Percentiles rank a stretch among this genome's conserved stretches.
These are phyloP conservation scores for Trichosporon ovoides DNA, from an alignment of 1,284 basidiomycete species.

Conservation along the genomic window DNA sequence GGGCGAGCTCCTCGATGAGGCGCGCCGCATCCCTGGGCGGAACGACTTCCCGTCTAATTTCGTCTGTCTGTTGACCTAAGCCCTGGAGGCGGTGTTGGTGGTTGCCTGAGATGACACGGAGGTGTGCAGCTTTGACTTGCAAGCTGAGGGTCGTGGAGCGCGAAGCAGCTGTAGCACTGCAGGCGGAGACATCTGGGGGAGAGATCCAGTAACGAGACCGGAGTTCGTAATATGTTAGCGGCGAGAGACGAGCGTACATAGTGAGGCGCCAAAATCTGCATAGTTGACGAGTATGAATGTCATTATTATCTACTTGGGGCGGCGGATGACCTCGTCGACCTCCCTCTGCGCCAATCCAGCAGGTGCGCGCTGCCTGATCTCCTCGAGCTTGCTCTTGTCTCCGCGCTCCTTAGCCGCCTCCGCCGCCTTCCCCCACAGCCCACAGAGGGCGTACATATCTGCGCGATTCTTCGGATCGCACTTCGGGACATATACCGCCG, in stretches of 20 bases:
- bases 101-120: no score
- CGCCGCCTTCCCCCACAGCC: constrained; percentile 80
- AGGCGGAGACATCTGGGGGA: no score
- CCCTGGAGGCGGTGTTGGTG: no score
- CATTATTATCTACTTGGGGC: constrained; percentile 15
- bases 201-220: no score
- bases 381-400: constrained; percentile 69
- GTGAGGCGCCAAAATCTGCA: constrained; percentile 2
- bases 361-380: constrained; percentile 9
- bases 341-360: constrained; percentile 13
- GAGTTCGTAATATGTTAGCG: no score
- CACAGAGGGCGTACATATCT: constrained; percentile 79
- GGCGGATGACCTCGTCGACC: constrained; percentile 22
- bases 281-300: neutral
- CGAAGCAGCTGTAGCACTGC: no score
- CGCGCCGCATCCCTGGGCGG: constrained; percentile 66
- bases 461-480: constrained; percentile 77
- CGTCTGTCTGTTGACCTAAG: neutral
- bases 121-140: no score
- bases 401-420: constrained; percentile 79
- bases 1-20: constrained; percentile 68
- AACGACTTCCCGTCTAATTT: constrained; percentile 93
- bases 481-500: constrained; percentile 64
- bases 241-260: no score
- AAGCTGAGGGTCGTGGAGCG: no score